Conservation (phyloP, 768 basidiomycete species). For the Phanerochaete sordida region DNA sequence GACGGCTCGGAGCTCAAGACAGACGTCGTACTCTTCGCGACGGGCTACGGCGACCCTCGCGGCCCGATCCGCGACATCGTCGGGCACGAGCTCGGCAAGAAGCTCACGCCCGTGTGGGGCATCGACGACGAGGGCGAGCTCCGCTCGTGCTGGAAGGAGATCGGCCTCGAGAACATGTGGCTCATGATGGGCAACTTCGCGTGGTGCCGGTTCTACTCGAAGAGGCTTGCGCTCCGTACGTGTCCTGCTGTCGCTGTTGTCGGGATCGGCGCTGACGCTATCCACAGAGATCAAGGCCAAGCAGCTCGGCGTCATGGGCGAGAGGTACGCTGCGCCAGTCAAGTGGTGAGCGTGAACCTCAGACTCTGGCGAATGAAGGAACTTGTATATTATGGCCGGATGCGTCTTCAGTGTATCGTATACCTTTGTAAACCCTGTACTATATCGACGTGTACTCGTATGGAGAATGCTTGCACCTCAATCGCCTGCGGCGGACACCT, state of each 20-base stretch:
- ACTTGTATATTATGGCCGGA: not conserved
- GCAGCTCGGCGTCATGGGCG: constrained; percentile 44
- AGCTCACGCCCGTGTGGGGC: constrained; percentile 59
- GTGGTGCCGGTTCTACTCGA: constrained; percentile 63
- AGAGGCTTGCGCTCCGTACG: constrained; percentile 62
- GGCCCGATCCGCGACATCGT: constrained; percentile 30
- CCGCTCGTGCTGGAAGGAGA: constrained; percentile 44
- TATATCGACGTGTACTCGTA: not conserved
- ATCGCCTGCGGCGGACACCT: too few species aligned
- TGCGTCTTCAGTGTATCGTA: not conserved
- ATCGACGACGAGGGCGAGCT: constrained; percentile 64
- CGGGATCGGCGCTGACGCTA: not conserved
- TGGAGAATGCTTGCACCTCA: too few species aligned
- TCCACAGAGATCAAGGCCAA: constrained; percentile 65
- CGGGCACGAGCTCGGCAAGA: constrained; percentile 40
- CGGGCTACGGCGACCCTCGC: constrained; percentile 16
- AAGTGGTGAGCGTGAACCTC: constrained; percentile 1
- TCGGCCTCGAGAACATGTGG: constrained; percentile 54
- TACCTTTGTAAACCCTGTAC: not conserved
- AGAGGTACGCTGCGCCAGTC: constrained; percentile 22
- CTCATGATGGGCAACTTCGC: constrained; percentile 61
- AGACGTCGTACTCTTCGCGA: constrained; percentile 27
- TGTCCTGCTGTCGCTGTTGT: constrained; percentile 13
- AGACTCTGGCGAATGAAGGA: not conserved
- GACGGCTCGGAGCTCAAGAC: constrained; percentile 22